Evolutionary conservation across 2,329 filamentous ascomycete species (phyloP).

Genomic region (Penicillium sp.): DNA sequence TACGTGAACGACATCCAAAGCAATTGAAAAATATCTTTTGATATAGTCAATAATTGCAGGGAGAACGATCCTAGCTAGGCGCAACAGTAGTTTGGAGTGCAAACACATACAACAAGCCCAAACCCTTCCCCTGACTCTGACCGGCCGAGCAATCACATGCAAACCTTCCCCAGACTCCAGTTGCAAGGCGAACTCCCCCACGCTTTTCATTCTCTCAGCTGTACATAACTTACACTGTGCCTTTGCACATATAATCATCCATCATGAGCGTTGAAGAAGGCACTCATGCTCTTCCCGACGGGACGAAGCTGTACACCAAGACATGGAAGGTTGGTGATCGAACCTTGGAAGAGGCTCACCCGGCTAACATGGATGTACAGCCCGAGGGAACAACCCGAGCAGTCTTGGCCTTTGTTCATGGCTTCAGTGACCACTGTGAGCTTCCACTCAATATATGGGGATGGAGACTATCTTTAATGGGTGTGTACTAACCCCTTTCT

Average conservation of each 20-base stretch:
- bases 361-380: constrained; percentile 2
- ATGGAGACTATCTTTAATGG: not conserved
- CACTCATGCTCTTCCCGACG: constrained; percentile 54
- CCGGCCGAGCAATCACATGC: constrained; percentile 1
- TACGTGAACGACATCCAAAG: no score
- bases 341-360: not conserved
- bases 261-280: constrained; percentile 52
- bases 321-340: constrained; percentile 58
- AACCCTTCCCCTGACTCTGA: not conserved
- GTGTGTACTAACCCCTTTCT: not conserved
- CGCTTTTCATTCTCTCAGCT: not conserved
- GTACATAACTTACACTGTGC: not conserved
- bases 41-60: not conserved
- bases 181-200: not conserved
- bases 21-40: no score
- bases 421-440: constrained; percentile 78
- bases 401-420: constrained; percentile 80
- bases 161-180: not conserved
- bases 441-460: not conserved
- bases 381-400: constrained; percentile 54
- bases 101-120: not conserved
- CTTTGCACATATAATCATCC: not conserved
- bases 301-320: constrained; percentile 61
- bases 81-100: not conserved
- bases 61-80: no score